phyloP scores from a whole-genome alignment of 1,139 yeast genomes.

The Oligophagozyma castellii region DNA sequence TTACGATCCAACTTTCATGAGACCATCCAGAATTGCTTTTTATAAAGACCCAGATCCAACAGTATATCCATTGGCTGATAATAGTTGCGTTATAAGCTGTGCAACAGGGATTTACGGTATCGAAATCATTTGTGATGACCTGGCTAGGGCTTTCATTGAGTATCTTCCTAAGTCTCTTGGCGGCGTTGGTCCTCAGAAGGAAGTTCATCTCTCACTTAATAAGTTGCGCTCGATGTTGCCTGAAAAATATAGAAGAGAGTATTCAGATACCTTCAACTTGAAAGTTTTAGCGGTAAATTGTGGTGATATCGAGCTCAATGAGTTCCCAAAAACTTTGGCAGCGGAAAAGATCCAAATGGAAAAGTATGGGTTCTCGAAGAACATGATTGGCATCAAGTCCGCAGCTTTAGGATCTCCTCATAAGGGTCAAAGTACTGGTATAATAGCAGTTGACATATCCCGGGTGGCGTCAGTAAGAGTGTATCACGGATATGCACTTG shows the following conservation, averaged over 20 bases:
- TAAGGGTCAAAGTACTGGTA: conserved; percentile 19
- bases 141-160: conserved; percentile 50
- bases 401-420: conserved; percentile 29
- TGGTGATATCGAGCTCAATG: conserved; percentile 23
- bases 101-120: conserved; percentile 58
- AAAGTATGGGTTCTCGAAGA: conserved; percentile 14
- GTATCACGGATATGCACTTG: conserved; percentile 62
- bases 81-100: conserved; percentile 34
- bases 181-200: conserved; percentile 47
- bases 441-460: conserved; percentile 15
- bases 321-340: conserved; percentile 16
- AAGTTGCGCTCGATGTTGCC: conserved; percentile 34
- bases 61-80: conserved; percentile 34
- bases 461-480: conserved; percentile 39
- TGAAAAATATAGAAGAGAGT: conserved; percentile 21
- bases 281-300: conserved; percentile 37
- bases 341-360: conserved; percentile 14
- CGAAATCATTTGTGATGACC: conserved; percentile 40
- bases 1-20: conserved; percentile 23
- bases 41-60: conserved; percentile 25
- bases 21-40: conserved; percentile 18
- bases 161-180: conserved; percentile 44
- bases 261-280: conserved; percentile 32
- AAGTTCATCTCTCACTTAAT: conserved; percentile 35
- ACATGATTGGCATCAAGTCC: conserved; percentile 32